Conservation (phyloP, 805 yeast genomes). For the Candida sithepensis region DNA sequence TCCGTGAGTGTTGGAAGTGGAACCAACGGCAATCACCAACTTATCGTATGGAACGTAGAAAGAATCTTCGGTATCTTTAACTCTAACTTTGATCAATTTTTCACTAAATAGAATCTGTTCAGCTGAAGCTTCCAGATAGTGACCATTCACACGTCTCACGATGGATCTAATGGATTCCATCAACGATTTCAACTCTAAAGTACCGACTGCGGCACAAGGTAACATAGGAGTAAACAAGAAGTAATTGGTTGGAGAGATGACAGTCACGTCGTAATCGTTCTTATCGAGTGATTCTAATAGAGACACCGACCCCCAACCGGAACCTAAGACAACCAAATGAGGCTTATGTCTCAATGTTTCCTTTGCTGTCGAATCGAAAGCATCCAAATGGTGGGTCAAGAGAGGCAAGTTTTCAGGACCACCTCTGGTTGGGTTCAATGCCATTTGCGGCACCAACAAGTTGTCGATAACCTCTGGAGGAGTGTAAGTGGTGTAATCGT, state of each 20-base stretch:
- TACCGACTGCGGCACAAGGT: slow-evolving; percentile 70
- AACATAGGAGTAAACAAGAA: slow-evolving; percentile 67
- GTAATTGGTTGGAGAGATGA: slow-evolving; percentile 65
- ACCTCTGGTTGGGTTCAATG: slow-evolving; percentile 53
- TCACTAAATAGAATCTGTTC: slow-evolving; percentile 54
- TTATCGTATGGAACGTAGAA: slow-evolving; percentile 73
- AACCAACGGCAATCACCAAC: slow-evolving; percentile 65
- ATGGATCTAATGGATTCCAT: slow-evolving; percentile 62
- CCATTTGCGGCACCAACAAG: slow-evolving; percentile 47
- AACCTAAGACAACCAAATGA: slow-evolving; percentile 57
- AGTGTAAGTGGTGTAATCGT: slow-evolving; percentile 63
- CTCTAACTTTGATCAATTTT: slow-evolving; percentile 53
- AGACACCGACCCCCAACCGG: slow-evolving; percentile 72
- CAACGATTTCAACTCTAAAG: slow-evolving; percentile 59
- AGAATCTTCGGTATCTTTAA: slow-evolving; percentile 39
- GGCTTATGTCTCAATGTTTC: slow-evolving; percentile 47
- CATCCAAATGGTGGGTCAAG: slow-evolving; percentile 52
- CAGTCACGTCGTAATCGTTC: slow-evolving; percentile 60
- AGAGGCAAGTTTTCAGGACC: slow-evolving; percentile 74
- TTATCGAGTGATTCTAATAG: slow-evolving; percentile 48
- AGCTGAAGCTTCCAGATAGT: slow-evolving; percentile 60
- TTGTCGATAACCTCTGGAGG: slow-evolving; percentile 38
- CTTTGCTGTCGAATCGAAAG: slow-evolving; percentile 48
- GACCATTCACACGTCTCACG: slow-evolving; percentile 50
- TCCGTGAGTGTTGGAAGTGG: slow-evolving; percentile 66